phyloP scores from a whole-genome alignment of 2,329 filamentous ascomycete genomes.

The Trichocomaceae sp. region DNA sequence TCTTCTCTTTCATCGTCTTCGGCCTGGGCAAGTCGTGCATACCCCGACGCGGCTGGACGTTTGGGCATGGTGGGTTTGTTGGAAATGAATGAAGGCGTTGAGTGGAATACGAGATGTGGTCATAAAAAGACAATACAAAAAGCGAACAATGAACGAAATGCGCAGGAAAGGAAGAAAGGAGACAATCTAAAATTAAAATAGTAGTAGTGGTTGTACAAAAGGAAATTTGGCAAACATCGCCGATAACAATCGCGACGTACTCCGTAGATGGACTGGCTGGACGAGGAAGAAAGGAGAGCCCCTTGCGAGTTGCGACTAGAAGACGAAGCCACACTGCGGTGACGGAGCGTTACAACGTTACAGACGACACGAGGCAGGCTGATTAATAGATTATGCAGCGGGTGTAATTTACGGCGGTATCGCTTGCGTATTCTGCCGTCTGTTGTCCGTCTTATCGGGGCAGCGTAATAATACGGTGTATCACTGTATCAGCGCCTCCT shows the following conservation, averaged over 20 bases:
- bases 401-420: neutral
- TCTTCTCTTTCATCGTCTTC: slow-evolving; percentile 52
- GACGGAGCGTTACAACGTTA: neutral
- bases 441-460: slow-evolving; percentile 4
- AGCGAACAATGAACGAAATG: neutral
- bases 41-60: slow-evolving; percentile 70
- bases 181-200: neutral
- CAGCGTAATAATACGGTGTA: neutral
- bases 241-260: neutral
- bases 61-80: slow-evolving; percentile 52
- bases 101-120: slow-evolving; percentile 7
- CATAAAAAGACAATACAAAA: slow-evolving; percentile 1
- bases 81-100: slow-evolving; percentile 3
- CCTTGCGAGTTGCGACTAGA: too few species aligned
- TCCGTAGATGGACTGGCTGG: neutral
- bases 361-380: neutral
- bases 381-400: neutral
- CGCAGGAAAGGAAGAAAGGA: neutral
- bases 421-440: neutral
- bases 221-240: neutral
- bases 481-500: slow-evolving; percentile 1
- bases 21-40: slow-evolving; percentile 76
- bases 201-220: neutral
- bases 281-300: neutral
- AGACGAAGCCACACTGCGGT: neutral